Evolutionary conservation across 129 eudicot genomes (phyloP).

Genomic region (Helichrysum umbraculigerum): DNA sequence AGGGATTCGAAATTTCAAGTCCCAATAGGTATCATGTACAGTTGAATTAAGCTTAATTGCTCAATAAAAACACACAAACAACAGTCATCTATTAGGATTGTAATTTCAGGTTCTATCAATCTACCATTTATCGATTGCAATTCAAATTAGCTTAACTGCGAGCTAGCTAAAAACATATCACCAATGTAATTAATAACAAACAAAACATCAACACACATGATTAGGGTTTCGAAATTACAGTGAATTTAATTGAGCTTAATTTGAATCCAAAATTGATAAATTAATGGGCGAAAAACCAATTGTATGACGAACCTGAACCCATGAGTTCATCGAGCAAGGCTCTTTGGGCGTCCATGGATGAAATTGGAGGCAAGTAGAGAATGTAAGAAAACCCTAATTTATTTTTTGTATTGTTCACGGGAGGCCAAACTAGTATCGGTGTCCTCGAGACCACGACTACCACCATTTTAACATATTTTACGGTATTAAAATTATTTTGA

Average conservation of each 20-base stretch:
- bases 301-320: conserved; percentile 68
- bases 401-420: neutral
- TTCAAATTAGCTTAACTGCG: neutral
- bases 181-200: neutral
- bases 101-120: neutral
- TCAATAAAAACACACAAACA: neutral
- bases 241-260: neutral
- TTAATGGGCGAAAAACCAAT: neutral
- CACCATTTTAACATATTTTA: neutral
- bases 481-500: no score
- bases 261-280: neutral
- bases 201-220: neutral
- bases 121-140: neutral
- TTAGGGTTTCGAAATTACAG: neutral
- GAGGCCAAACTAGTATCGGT: neutral
- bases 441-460: neutral
- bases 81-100: conserved; percentile 1
- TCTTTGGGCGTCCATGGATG: conserved; percentile 91
- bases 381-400: conserved; percentile 17
- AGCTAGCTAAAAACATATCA: neutral
- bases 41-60: neutral
- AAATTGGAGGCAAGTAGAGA: conserved; percentile 2
- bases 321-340: conserved; percentile 97
- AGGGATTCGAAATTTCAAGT: conserved; percentile 11
- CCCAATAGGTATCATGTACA: neutral